These are phyloP conservation scores for Leccinum subtestaceum DNA, from an alignment of 768 basidiomycete genomes.

Conservation along the genomic window DNA sequence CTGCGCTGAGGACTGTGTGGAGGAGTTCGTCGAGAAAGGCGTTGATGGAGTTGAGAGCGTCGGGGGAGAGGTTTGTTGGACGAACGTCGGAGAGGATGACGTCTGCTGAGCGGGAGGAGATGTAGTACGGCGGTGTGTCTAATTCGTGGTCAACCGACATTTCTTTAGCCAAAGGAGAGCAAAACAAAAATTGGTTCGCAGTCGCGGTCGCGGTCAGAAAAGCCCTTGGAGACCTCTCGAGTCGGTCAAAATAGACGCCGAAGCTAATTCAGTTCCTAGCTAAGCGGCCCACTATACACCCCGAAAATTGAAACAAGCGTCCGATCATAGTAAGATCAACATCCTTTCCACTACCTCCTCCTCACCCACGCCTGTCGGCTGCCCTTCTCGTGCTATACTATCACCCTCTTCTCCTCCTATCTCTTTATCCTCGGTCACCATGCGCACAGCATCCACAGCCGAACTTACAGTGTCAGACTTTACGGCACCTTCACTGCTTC, in stretches of 20 bases:
- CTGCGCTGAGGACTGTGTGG: constrained; percentile 61
- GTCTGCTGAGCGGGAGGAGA: constrained; percentile 83
- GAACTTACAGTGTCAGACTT: neutral
- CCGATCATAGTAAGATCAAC: constrained; percentile 4
- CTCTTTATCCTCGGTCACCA: neutral
- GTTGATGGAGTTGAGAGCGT: constrained; percentile 79
- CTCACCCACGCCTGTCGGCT: constrained; percentile 10
- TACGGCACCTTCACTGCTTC: constrained; percentile 7
- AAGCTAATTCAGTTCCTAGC: neutral
- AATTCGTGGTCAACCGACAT: constrained; percentile 45
- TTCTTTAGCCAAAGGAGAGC: neutral
- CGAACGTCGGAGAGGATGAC: constrained; percentile 90
- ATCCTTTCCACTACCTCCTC: constrained; percentile 24
- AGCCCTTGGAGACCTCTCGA: neutral
- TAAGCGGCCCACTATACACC: neutral
- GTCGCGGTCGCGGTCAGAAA: constrained; percentile 29
- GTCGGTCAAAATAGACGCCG: neutral
- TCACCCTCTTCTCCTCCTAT: neutral
- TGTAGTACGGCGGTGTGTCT: constrained; percentile 57
- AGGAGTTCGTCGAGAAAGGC: constrained; percentile 83
- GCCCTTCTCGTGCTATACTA: neutral
- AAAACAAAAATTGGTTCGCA: constrained; percentile 31
- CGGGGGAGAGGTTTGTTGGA: constrained; percentile 78
- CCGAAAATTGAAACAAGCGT: neutral
- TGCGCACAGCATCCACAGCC: neutral